A percentile compares a stretch with the other conserved stretches of the same genome.
Conservation (phyloP, 1,139 yeast genomes). For the Suhomyces anneliseae region DNA sequence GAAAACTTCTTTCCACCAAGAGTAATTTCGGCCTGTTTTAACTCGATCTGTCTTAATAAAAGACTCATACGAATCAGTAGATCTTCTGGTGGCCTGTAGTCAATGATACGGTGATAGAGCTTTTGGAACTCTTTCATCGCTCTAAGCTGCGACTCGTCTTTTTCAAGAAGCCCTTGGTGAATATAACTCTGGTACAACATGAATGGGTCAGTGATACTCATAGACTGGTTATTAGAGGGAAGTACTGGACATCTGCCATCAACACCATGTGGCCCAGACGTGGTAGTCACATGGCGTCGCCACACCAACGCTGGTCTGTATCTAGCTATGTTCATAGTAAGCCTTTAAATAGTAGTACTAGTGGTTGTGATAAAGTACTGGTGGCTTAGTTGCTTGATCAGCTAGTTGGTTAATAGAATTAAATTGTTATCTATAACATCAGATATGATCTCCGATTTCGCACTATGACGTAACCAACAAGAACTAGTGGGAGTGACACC, state of each 20-base stretch:
- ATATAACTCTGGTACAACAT: conserved; percentile 56
- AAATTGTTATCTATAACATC: background rate
- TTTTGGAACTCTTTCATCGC: conserved; percentile 67
- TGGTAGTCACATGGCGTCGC: background rate
- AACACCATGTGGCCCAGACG: conserved; percentile 33
- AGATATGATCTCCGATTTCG: background rate
- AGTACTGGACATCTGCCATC: conserved; percentile 36
- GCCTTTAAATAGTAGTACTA: too few relatives aligned
- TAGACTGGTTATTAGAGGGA: conserved; percentile 3
- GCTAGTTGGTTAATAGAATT: too few relatives aligned
- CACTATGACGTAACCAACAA: background rate
- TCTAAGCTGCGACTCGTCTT: conserved; percentile 60
- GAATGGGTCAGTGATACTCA: conserved; percentile 65
- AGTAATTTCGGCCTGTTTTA: conserved; percentile 28
- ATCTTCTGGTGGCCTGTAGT: conserved; percentile 59
- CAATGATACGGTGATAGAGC: conserved; percentile 56
- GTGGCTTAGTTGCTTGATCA: too few relatives aligned
- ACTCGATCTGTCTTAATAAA: conserved; percentile 49
- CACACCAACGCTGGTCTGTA: background rate
- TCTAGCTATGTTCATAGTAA: background rate
- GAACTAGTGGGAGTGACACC: too few relatives aligned
- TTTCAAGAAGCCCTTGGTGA: conserved; percentile 47
- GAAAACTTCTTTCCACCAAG: conserved; percentile 11
- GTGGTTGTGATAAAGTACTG: too few relatives aligned
- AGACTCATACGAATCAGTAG: conserved; percentile 47